Conservation (phyloP, 106 monocot species). For the Allium cepa region DNA sequence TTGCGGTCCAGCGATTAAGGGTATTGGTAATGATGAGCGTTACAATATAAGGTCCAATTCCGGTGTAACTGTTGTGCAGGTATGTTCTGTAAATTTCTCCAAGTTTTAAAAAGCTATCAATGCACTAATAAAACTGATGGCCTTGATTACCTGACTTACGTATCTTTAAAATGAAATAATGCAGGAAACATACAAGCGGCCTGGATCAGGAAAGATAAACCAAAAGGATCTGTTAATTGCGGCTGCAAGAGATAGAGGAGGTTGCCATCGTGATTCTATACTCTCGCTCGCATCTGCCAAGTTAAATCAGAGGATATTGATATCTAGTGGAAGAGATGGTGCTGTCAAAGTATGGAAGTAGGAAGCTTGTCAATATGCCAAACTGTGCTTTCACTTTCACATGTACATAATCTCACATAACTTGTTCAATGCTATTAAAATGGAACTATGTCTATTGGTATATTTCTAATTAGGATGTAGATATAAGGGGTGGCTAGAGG, state of each 20-base stretch:
- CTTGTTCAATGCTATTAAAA: no score
- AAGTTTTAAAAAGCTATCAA: not conserved
- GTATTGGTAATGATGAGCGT: constrained; percentile 48
- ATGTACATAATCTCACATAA: no score
- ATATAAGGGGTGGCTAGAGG: no score
- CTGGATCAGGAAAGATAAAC: constrained; percentile 25
- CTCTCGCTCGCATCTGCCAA: constrained; percentile 75
- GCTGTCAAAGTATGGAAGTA: constrained; percentile 96
- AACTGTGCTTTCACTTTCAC: no score
- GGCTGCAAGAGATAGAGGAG: constrained; percentile 73
- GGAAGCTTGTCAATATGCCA: not conserved
- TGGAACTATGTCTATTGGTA: no score
- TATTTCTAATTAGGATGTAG: no score
- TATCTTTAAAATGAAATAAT: not conserved
- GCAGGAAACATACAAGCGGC: constrained; percentile 54
- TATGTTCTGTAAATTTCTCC: constrained; percentile 20
- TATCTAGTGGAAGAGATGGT: constrained; percentile 84
- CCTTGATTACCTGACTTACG: no score
- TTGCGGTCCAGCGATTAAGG: constrained; percentile 73
- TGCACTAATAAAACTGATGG: no score
- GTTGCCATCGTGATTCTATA: constrained; percentile 78
- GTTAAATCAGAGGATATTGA: constrained; percentile 69
- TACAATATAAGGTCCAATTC: constrained; percentile 69
- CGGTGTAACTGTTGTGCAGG: constrained; percentile 91
- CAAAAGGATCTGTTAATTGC: constrained; percentile 64